Evolutionary conservation across 345 rosid species (phyloP).

Genomic region (Conringia planisiliqua): DNA sequence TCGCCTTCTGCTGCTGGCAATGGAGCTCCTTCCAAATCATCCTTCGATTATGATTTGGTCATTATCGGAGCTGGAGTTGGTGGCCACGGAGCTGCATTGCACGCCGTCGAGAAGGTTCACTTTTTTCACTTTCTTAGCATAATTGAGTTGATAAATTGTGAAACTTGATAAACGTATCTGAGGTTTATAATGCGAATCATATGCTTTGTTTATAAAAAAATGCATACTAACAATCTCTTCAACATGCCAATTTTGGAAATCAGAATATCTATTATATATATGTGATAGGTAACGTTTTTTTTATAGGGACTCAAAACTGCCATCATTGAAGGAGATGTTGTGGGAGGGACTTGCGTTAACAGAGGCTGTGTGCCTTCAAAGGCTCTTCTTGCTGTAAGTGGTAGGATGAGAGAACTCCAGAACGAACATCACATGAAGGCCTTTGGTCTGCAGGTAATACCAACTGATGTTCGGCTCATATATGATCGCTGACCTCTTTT

Average conservation of each 20-base stretch:
- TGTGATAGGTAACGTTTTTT: neutral
- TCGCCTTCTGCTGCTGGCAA: slow-evolving; percentile 32
- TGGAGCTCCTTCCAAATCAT: slow-evolving; percentile 65
- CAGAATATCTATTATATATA: neutral
- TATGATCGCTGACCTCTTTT: neutral
- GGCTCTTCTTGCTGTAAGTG: slow-evolving; percentile 97
- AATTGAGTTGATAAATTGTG: too few species aligned
- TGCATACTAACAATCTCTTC: neutral
- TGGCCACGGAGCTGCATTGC: slow-evolving; percentile 96
- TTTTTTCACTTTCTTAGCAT: neutral
- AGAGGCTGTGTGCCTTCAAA: slow-evolving; percentile 99
- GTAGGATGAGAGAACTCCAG: slow-evolving; percentile 94
- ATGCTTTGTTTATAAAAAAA: neutral
- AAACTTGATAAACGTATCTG: too few species aligned
- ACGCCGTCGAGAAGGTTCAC: slow-evolving; percentile 84
- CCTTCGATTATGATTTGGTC: slow-evolving; percentile 88
- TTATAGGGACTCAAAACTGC: slow-evolving; percentile 90
- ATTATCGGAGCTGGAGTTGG: slow-evolving; percentile 98
- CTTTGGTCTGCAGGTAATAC: slow-evolving; percentile 82
- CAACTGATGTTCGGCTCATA: neutral
- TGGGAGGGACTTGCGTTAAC: slow-evolving; percentile 97
- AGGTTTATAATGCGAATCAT: neutral
- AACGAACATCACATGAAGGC: slow-evolving; percentile 94
- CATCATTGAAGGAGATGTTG: slow-evolving; percentile 89
- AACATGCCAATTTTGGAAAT: neutral